phyloP scores from a whole-genome alignment of 192 early-diverging fungal species.

The Mortierella antarctica region DNA sequence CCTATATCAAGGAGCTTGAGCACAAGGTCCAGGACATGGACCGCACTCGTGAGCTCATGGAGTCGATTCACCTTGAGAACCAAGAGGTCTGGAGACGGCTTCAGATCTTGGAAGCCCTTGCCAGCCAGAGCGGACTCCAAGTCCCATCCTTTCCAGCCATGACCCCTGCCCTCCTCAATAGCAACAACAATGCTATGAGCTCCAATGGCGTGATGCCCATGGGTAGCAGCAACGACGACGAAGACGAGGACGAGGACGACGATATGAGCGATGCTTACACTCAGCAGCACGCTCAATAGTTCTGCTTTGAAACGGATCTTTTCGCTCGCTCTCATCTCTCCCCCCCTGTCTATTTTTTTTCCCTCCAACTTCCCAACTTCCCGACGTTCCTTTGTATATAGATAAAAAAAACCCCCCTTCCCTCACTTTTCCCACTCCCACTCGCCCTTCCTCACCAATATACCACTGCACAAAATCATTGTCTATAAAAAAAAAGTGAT shows the following conservation, averaged over 20 bases:
- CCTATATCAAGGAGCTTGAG: conserved; percentile 86
- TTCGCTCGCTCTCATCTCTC: neutral
- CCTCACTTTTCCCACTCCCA: neutral
- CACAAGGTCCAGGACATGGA: conserved; percentile 75
- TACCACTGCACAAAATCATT: neutral
- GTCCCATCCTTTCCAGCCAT: conserved; percentile 30
- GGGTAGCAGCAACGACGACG: conserved; percentile 28
- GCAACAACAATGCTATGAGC: conserved; percentile 2
- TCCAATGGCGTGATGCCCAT: neutral
- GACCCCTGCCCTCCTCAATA: neutral
- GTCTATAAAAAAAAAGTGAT: too few species aligned
- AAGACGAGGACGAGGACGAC: conserved; percentile 43
- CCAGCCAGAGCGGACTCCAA: conserved; percentile 14
- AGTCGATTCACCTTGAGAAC: conserved; percentile 54
- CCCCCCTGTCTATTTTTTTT: neutral
- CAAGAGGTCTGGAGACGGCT: conserved; percentile 47
- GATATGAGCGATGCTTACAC: conserved; percentile 38
- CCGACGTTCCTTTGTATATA: neutral
- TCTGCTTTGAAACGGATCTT: conserved; percentile 2
- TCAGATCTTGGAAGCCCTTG: conserved; percentile 34
- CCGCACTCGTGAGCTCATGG: conserved; percentile 51
- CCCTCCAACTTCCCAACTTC: neutral
- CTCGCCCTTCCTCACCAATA: neutral
- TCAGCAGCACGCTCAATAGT: conserved; percentile 3
- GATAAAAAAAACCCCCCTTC: neutral